Percentiles rank a stretch among this genome's conserved stretches.
These are phyloP conservation scores for Gomphus bonarii DNA, from an alignment of 1,284 basidiomycete genomes.

Conservation along the genomic window DNA sequence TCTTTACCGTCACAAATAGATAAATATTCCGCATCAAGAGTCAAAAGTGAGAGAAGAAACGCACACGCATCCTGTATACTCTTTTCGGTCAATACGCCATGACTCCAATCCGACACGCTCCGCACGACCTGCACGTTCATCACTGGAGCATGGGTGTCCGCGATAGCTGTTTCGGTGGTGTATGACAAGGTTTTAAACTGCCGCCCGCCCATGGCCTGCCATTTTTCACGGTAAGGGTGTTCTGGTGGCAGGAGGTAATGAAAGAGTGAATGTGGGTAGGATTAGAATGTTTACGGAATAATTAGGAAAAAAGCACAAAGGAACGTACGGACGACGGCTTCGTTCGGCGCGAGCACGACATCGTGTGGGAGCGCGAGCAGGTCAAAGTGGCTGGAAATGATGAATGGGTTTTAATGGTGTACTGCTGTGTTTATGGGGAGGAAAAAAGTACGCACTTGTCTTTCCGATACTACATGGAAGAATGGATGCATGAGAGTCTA, in stretches of 20 bases:
- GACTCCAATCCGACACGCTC: conserved; percentile 85
- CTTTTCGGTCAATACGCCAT: conserved; percentile 77
- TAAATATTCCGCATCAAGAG: no score
- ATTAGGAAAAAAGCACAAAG: not conserved
- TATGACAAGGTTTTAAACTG: not conserved
- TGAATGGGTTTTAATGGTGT: no score
- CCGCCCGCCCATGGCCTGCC: conserved; percentile 41
- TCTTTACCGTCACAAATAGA: conserved; percentile 30
- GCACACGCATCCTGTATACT: conserved; percentile 84
- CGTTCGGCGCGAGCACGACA: conserved; percentile 45
- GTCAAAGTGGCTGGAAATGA: conserved; percentile 32
- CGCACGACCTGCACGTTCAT: conserved; percentile 71
- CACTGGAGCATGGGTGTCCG: conserved; percentile 29
- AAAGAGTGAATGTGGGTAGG: no score
- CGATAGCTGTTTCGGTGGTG: conserved; percentile 25
- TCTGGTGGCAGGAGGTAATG: conserved; percentile 23
- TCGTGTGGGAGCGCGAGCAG: conserved; percentile 83
- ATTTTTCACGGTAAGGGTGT: conserved; percentile 61
- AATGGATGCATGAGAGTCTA: no score
- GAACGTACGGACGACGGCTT: conserved; percentile 48
- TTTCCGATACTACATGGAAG: not conserved
- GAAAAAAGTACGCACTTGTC: not conserved
- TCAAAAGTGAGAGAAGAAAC: conserved; percentile 21
- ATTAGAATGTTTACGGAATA: not conserved
- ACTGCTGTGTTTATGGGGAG: no score